Base-by-base conservation (phyloP, 345 rosid species). In the Moricandia moricandioides region DNA sequence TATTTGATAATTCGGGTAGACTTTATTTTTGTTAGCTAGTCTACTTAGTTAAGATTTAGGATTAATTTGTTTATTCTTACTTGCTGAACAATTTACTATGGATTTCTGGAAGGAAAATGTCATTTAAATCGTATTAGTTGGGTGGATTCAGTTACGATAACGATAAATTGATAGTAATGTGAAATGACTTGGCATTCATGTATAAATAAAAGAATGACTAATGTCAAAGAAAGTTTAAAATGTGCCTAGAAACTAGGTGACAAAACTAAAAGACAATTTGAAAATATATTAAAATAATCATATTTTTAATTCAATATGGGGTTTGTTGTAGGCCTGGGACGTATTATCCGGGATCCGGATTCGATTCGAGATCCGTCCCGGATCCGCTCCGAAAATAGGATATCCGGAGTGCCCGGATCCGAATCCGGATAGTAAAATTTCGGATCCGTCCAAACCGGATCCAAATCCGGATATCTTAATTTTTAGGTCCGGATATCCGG, bases 241-340 rank as follows among this genome's bases (percentile, higher is more conserved):
- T 68, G 74, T 61, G 79, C 64, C 54, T 51, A 17, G 40, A 68
- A 52, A 69, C 29, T 61, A 75, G 62, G 58, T 69, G 79, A 69
- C 69, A 69, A 69, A 69, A 35, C 43, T 14, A 51, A 61, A 60
- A 68, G 11, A 51, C 73, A 8, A 68, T 27, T 51, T 4, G 16
- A 52, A 52, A 29, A 39, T 70, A 29, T 43, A 33, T 45, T 17
- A 37, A 7, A 65, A 49, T 21, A 21, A 30, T 14, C 14, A 12
- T 4, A 4, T 33, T 33, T 7, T 35, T 21, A n/a, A n/a, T n/a
- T n/a, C n/a, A n/a, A n/a, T n/a, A n/a, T n/a, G n/a, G n/a, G n/a
- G n/a, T n/a, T n/a, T n/a, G n/a, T n/a, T n/a, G n/a, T n/a, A n/a
- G n/a, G n/a, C n/a, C n/a, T n/a, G n/a, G n/a, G n/a, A n/a, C n/a